phyloP scores from a whole-genome alignment of 495 filamentous ascomycete genomes.

The Aspergillus hancockii region DNA sequence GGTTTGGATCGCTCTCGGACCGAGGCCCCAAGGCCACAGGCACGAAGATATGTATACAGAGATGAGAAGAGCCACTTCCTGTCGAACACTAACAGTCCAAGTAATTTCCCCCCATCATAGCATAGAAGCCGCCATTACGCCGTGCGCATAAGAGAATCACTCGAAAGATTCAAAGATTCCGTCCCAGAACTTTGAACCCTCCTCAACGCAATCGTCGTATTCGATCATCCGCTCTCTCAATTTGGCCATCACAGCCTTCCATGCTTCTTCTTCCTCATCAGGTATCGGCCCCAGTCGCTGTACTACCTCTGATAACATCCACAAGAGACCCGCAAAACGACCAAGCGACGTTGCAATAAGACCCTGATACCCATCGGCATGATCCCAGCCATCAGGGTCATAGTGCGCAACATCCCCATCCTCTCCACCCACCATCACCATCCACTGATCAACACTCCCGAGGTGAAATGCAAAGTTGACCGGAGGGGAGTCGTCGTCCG shows the following conservation, averaged over 20 bases:
- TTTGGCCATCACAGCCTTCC: background rate
- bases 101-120: too few species aligned
- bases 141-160: too few species aligned
- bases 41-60: too few species aligned
- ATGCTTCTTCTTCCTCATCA: background rate
- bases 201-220: background rate
- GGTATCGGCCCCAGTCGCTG: background rate
- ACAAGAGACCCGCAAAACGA: background rate
- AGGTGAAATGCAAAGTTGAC: background rate
- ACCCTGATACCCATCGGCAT: background rate
- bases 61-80: too few species aligned
- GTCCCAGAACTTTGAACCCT: background rate
- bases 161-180: background rate
- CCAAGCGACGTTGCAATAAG: background rate
- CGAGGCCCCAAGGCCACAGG: too few species aligned
- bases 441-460: background rate
- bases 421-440: background rate
- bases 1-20: too few species aligned
- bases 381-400: background rate
- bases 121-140: too few species aligned
- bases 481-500: background rate
- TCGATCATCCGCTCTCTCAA: background rate
- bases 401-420: background rate
- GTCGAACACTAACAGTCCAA: too few species aligned
- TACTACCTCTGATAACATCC: background rate